These are phyloP conservation scores for Oryza punctata DNA, from an alignment of 176 grass and related monocot genomes.

Conservation along the genomic window DNA sequence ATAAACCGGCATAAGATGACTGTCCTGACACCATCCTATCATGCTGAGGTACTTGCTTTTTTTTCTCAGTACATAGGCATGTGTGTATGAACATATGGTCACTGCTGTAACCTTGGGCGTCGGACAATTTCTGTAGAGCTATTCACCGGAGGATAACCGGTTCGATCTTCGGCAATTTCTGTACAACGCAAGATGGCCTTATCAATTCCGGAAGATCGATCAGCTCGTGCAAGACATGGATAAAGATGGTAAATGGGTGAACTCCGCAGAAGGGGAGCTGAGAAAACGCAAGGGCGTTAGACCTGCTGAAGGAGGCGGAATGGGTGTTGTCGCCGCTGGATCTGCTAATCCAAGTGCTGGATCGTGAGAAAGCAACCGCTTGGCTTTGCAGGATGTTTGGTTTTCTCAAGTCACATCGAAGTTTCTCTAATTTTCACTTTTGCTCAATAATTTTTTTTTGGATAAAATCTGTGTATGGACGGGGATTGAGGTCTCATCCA, in stretches of 20 bases:
- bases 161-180: conserved; percentile 95
- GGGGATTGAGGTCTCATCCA: neutral
- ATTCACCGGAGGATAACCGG: conserved; percentile 97
- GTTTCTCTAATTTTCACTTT: no score
- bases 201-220: conserved; percentile 89
- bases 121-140: conserved; percentile 64
- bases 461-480: neutral
- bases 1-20: conserved; percentile 99
- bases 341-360: conserved; percentile 74
- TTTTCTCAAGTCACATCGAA: no score
- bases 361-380: conserved; percentile 30
- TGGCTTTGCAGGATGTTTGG: neutral
- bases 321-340: conserved; percentile 73
- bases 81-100: neutral
- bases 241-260: conserved; percentile 48
- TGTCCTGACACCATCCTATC: conserved; percentile 92
- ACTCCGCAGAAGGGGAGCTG: conserved; percentile 21
- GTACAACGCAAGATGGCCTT: conserved; percentile 88
- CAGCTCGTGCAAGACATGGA: conserved; percentile 71
- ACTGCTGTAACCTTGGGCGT: neutral
- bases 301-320: conserved; percentile 56
- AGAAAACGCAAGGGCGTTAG: conserved; percentile 3
- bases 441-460: neutral
- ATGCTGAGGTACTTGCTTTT: conserved; percentile 68
- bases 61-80: neutral